Evolutionary conservation across 2,329 filamentous ascomycete species (phyloP), one percentile per base, ranked within the genome.

Genomic region (Diplodia intermedia): DNA sequence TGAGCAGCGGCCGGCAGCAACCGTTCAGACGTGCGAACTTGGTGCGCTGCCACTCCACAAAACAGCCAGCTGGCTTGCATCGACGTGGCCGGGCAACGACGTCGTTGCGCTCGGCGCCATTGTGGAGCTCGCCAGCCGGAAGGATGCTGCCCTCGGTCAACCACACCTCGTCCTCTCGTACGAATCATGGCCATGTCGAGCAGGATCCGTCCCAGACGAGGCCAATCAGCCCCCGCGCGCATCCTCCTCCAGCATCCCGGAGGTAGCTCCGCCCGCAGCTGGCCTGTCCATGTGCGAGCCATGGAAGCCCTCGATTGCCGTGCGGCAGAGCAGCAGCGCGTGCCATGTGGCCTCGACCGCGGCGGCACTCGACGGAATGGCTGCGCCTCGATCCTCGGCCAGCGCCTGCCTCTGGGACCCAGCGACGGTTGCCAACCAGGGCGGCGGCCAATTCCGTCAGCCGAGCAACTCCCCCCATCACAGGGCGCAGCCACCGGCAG

Each of bases 21-120:
- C 56, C 36, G 4, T 60, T 47, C 56, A 60, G 56, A 63, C 47
- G 47, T 63, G 15, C 43, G 14, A 61, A 47, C 20, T 61, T 49
- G 23, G 1, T 15, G 12, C 3, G 7, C 2, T 26, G 14, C 4
- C 18, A 15, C 20, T 60, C 14, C 38, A 20, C 23, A 40, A 31
- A 12, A 49, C 26, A 61, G 56, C 56, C 14, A 61, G 8, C 12
- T 40, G n/a, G 23, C 29, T 15, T 4, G 18, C 38, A 23, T n/a
- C 23, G 55, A 38, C 55, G 55, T 60, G 14, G n/a, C 43, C 14
- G 14, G 4, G 31, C 31, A 31, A 36, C 11, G 33, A 12, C 33
- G 33, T 11, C 4, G 33, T 11, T 36, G 3, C 33, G 18, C 54
- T 56, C 54, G 31, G 54, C 54, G 33, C 33, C 54, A 38, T 38